These are phyloP conservation scores for Tirmania nivea DNA, from an alignment of 495 filamentous ascomycete species.

Conservation along the genomic window DNA sequence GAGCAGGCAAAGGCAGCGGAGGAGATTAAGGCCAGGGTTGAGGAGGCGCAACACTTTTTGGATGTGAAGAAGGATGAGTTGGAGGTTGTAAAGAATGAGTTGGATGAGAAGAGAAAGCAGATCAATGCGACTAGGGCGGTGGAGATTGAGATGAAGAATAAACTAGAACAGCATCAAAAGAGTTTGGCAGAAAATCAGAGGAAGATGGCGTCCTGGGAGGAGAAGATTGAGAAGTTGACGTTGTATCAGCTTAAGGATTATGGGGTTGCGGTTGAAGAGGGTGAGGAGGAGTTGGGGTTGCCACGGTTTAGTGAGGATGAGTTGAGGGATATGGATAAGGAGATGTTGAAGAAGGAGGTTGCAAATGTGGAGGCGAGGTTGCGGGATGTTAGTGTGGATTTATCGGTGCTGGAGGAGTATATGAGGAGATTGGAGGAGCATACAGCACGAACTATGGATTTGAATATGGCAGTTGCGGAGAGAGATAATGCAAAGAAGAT, in stretches of 20 bases:
- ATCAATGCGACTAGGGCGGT: constrained; percentile 73
- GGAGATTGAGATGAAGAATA: constrained; percentile 97
- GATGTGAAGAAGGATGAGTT: constrained; percentile 64
- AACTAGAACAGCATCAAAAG: constrained; percentile 90
- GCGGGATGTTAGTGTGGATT: constrained; percentile 68
- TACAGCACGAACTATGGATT: constrained; percentile 54
- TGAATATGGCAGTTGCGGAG: constrained; percentile 46
- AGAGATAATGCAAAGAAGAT: constrained; percentile 76
- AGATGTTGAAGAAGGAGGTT: background rate
- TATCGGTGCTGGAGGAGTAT: constrained; percentile 82
- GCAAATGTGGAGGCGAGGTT: constrained; percentile 35
- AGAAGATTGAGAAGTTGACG: constrained; percentile 60
- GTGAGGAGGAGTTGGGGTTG: constrained; percentile 2
- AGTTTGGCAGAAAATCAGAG: constrained; percentile 69
- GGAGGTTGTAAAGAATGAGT: constrained; percentile 52
- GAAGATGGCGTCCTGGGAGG: constrained; percentile 61
- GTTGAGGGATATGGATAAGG: background rate
- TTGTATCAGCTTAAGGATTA: constrained; percentile 62
- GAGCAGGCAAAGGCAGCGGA: constrained; percentile 55
- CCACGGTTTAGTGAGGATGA: background rate
- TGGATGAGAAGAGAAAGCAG: constrained; percentile 69
- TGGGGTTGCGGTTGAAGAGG: constrained; percentile 24
- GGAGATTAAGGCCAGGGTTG: constrained; percentile 47
- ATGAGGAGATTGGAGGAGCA: constrained; percentile 76
- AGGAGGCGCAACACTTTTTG: constrained; percentile 66